phyloP scores from a whole-genome alignment of 2,329 filamentous ascomycete species.

The Elsinoe fawcettii region DNA sequence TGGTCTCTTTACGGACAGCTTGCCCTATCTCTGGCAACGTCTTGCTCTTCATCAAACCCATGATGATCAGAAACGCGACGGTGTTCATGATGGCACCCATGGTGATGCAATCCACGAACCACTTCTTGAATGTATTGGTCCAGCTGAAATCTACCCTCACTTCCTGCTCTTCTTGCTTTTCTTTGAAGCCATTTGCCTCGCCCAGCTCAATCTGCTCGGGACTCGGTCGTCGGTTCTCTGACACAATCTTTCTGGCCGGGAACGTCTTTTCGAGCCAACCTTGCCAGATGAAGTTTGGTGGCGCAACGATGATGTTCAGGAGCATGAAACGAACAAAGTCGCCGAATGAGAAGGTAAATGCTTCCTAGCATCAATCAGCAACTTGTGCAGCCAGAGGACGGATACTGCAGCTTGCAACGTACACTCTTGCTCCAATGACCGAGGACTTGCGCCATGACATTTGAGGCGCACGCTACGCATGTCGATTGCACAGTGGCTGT shows the following conservation, averaged over 20 bases:
- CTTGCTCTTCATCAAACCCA: conserved; percentile 37
- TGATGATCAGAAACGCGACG: conserved; percentile 50
- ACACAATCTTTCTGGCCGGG: conserved; percentile 36
- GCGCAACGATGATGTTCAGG: conserved; percentile 47
- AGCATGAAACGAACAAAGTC: conserved; percentile 49
- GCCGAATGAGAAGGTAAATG: conserved; percentile 41
- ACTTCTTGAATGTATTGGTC: conserved; percentile 42
- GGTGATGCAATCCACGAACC: conserved; percentile 55
- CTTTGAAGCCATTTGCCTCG: conserved; percentile 32
- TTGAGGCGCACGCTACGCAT: conserved; percentile 58
- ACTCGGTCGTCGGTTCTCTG: neutral
- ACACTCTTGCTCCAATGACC: conserved; percentile 25
- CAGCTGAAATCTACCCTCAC: conserved; percentile 20
- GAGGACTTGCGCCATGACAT: conserved; percentile 64
- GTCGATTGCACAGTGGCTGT: conserved; percentile 58
- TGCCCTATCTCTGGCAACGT: conserved; percentile 16
- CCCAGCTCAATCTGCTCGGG: conserved; percentile 2
- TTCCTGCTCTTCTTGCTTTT: conserved; percentile 29
- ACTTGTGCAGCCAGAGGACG: neutral
- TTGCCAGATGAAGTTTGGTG: conserved; percentile 54
- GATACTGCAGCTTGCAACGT: neutral
- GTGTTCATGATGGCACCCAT: conserved; percentile 56
- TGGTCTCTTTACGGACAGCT: conserved; percentile 29
- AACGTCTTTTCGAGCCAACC: conserved; percentile 47
- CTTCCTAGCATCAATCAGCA: conserved; percentile 25